These are phyloP conservation scores for Cladosporium oxysporum DNA, from an alignment of 2,329 filamentous ascomycete genomes.

Conservation along the genomic window DNA sequence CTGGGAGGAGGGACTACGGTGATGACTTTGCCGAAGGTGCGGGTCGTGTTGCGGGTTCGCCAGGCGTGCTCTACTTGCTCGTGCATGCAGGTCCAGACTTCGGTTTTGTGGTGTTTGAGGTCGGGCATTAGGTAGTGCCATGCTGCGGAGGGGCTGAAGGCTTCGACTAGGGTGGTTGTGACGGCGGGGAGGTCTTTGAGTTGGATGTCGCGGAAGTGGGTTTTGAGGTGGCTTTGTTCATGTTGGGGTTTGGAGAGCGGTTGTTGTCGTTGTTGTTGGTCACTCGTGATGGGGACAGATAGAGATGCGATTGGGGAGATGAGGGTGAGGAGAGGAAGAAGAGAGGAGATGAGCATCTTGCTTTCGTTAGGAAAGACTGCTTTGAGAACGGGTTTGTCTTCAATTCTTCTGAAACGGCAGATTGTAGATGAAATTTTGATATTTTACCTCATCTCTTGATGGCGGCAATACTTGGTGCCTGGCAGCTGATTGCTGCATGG, in stretches of 20 bases:
- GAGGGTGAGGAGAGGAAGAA: neutral
- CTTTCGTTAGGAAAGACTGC: neutral
- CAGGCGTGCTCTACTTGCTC: neutral
- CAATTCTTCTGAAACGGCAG: neutral
- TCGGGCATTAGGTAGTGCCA: slow-evolving; percentile 14
- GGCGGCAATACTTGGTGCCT: neutral
- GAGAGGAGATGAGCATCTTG: neutral
- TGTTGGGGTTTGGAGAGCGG: neutral
- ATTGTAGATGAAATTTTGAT: neutral
- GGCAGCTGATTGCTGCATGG: neutral
- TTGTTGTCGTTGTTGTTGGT: neutral
- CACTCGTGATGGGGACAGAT: neutral
- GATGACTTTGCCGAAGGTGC: neutral
- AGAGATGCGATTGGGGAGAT: neutral
- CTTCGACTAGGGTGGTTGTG: slow-evolving; percentile 6
- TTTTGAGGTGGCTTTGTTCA: neutral
- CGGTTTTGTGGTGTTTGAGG: neutral
- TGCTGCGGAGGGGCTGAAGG: slow-evolving; percentile 6
- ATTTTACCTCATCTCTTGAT: neutral
- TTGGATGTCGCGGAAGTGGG: neutral
- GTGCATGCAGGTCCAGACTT: neutral
- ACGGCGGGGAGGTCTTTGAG: neutral
- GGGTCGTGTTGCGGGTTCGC: neutral
- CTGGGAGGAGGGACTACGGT: neutral
- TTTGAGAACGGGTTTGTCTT: neutral